phyloP scores from a whole-genome alignment of 31 red algal species.

The Porphyra umbilicalis region DNA sequence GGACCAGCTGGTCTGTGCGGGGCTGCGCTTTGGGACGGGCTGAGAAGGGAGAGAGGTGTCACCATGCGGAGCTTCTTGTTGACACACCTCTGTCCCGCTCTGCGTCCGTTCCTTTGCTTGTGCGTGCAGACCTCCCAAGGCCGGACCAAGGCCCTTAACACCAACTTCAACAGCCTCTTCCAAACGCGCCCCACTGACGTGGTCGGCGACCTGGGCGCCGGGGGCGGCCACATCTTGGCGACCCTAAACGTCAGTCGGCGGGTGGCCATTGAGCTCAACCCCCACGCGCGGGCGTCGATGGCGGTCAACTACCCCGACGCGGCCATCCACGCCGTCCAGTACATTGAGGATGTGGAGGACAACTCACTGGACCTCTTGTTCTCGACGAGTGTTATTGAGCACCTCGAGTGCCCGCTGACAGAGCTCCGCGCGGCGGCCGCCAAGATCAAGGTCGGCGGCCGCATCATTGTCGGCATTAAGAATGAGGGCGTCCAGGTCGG shows the following conservation, averaged over 20 bases:
- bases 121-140: slow-evolving; percentile 12
- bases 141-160: slow-evolving; percentile 1
- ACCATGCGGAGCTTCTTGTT: background rate
- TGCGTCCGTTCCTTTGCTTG: background rate
- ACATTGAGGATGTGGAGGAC: slow-evolving; percentile 20
- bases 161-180: slow-evolving; percentile 7
- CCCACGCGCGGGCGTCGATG: slow-evolving; percentile 10
- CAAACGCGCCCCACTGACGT: slow-evolving; percentile 5
- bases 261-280: slow-evolving; percentile 24
- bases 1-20: background rate
- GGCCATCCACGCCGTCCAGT: slow-evolving; percentile 7
- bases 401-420: slow-evolving; percentile 37
- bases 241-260: slow-evolving; percentile 12
- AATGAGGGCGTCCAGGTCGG: slow-evolving; percentile 26
- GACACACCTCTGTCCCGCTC: background rate
- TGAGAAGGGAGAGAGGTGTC: background rate
- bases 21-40: background rate
- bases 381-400: slow-evolving; percentile 36
- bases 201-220: slow-evolving; percentile 25
- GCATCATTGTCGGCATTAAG: slow-evolving; percentile 17
- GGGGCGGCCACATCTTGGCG: slow-evolving; percentile 28
- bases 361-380: slow-evolving; percentile 16
- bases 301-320: slow-evolving; percentile 8
- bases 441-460: slow-evolving; percentile 19
- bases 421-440: slow-evolving; percentile 19